Percentiles rank a stretch among this genome's conserved stretches.
Evolutionary conservation across 148 eudicot species (phyloP).

Genomic region (Diospyros kaki): DNA sequence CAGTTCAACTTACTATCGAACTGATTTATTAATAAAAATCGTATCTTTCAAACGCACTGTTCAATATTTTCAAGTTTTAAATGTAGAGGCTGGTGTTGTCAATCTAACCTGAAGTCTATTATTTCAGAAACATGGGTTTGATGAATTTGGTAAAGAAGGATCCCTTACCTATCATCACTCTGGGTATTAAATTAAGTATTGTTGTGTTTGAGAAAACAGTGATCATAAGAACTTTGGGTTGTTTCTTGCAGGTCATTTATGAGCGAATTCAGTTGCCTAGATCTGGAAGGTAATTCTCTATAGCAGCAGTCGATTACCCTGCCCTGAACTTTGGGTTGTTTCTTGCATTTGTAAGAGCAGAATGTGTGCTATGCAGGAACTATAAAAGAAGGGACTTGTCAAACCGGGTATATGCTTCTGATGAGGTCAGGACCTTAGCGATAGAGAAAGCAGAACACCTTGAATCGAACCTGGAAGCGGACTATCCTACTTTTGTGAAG

Average conservation of each 20-base stretch:
- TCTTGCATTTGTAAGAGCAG: conserved; percentile 1
- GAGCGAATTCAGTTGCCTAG: conserved; percentile 23
- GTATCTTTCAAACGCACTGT: no score
- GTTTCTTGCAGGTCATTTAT: conserved; percentile 20
- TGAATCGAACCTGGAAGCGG: conserved; percentile 30
- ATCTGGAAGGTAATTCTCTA: no score
- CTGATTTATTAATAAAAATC: no score
- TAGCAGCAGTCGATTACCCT: conserved; percentile 15
- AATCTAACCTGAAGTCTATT: no score
- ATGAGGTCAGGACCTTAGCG: conserved; percentile 45
- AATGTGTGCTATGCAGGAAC: conserved; percentile 18
- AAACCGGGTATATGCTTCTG: conserved; percentile 53
- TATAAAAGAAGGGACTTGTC: conserved; percentile 44
- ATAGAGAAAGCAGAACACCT: conserved; percentile 55
- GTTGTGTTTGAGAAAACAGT: background rate
- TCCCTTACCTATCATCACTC: no score
- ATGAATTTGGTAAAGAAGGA: no score
- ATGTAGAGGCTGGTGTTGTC: no score
- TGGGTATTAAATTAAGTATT: no score
- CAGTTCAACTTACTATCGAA: no score
- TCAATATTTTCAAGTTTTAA: no score
- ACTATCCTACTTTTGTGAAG: conserved; percentile 45
- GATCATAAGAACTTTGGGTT: background rate
- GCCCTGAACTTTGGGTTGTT: background rate
- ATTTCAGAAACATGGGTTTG: no score